Evolutionary conservation across 768 basidiomycete genomes (phyloP).

Genomic region (Leucocoprinus birnbaumii): DNA sequence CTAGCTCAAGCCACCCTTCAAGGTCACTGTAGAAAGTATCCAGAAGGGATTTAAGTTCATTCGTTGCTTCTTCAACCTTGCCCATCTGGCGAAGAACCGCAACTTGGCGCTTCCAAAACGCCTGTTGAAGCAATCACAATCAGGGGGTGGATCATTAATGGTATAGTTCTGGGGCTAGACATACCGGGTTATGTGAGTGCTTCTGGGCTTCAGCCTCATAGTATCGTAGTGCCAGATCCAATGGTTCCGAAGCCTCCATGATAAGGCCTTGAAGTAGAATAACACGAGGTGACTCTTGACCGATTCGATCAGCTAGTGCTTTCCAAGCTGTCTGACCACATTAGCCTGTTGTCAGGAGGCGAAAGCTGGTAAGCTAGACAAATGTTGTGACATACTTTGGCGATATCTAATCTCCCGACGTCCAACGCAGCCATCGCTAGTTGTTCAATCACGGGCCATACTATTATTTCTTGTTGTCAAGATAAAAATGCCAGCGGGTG

Average conservation of each 20-base stretch:
- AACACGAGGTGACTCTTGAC: slow-evolving; percentile 73
- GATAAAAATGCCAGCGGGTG: slow-evolving; percentile 5
- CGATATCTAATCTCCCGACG: slow-evolving; percentile 65
- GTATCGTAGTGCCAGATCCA: slow-evolving; percentile 55
- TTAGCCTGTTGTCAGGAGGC: not conserved
- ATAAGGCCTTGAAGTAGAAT: slow-evolving; percentile 76
- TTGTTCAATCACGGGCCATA: slow-evolving; percentile 81
- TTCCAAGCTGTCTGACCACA: slow-evolving; percentile 9
- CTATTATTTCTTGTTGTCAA: slow-evolving; percentile 34
- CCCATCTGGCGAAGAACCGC: slow-evolving; percentile 65
- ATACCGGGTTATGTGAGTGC: slow-evolving; percentile 70
- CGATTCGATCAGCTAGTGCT: slow-evolving; percentile 10
- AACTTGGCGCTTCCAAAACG: slow-evolving; percentile 79
- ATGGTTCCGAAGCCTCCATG: slow-evolving; percentile 63
- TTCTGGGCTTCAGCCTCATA: slow-evolving; percentile 63
- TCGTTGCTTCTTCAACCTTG: slow-evolving; percentile 61
- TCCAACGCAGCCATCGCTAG: slow-evolving; percentile 77
- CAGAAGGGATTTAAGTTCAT: slow-evolving; percentile 68
- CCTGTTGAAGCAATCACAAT: slow-evolving; percentile 31
- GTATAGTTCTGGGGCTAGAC: slow-evolving; percentile 21
- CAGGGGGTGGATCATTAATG: not conserved
- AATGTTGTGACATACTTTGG: slow-evolving; percentile 53
- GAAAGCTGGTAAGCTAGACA: not conserved
- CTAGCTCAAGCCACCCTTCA: slow-evolving; percentile 86
- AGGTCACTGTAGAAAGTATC: slow-evolving; percentile 89